These are phyloP conservation scores for Moesziomyces globuligerus DNA, from an alignment of 1,284 basidiomycete species.

Conservation along the genomic window DNA sequence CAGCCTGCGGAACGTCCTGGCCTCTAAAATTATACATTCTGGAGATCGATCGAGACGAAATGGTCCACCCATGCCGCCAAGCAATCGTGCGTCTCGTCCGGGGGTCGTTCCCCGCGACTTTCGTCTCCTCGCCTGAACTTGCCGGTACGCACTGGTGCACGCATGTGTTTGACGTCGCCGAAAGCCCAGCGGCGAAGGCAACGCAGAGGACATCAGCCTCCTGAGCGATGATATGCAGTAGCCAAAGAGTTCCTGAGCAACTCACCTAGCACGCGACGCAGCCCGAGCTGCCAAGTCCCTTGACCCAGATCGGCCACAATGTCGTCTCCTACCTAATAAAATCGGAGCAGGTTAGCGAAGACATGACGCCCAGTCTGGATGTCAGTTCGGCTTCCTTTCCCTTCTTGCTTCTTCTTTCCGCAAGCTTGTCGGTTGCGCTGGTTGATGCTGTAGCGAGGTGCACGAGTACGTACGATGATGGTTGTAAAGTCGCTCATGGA, in stretches of 20 bases:
- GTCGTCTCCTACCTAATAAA: slow-evolving; percentile 43
- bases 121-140: slow-evolving; percentile 35
- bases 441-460: no score
- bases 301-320: slow-evolving; percentile 41
- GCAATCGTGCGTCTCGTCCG: slow-evolving; percentile 23
- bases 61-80: slow-evolving; percentile 36
- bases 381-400: no score
- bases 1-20: neutral
- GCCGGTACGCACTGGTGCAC: slow-evolving; percentile 32
- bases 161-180: neutral
- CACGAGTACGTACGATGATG: slow-evolving; percentile 36
- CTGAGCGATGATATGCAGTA: neutral
- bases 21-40: neutral
- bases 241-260: no score
- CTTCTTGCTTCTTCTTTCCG: no score
- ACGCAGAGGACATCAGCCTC: neutral
- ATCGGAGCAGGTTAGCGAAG: neutral
- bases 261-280: slow-evolving; percentile 39
- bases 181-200: no score
- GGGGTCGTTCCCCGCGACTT: slow-evolving; percentile 14
- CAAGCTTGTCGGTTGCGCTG: no score
- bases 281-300: slow-evolving; percentile 40
- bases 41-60: slow-evolving; percentile 24
- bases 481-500: slow-evolving; percentile 15
- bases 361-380: neutral